Base-by-base conservation (phyloP, 73 alveolate species). In the Tetrahymena malaccensis region DNA sequence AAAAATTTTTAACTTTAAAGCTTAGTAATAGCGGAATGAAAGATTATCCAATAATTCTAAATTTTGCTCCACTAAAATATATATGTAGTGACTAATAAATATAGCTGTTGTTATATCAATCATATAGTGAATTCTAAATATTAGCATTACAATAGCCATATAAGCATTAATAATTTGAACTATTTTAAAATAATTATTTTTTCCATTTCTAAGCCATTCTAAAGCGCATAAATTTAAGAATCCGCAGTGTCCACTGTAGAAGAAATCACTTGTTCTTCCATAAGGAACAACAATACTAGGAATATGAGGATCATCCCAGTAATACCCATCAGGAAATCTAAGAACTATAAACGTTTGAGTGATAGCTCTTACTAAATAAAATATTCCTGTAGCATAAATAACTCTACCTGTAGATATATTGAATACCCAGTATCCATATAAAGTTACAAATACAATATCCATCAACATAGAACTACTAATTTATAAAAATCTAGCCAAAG, bases 201-300 rank as follows among this genome's bases (percentile, higher is more conserved):
- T 95, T 85, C 97, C 97, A 22, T 55, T 33, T 94, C 96, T 96
- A 37, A 95, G 50, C 96, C 96, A 97, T 93, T 97, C 99, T 84
- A 96, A 55, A 58, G 70, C 85, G 40, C 95, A 93, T n/a, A 98
- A 55, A 55, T 95, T 93, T 55, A 98, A 97, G 56, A 97, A 95
- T 35, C 99, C 99, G 25, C 97, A 96, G 94, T 97, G 99, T 7
- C 99, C 99, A 43, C 98, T 96, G 94, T 85, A 98, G 95, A 98
- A 98, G 95, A 98, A 98, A 93, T 98, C 99, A 40, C 97, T 97
- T 19, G 98, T 98, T 93, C 96, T 96, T 85, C 97, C 97, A 93
- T 98, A 97, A 16, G 98, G 98, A 22, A 98, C 98, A 6, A 96
- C 96, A 16, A 98, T 93, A 16, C 99, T 97, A 33, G 98, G 99